Percentiles rank a stretch among this genome's conserved stretches.
phyloP scores from a whole-genome alignment of 345 rosid genomes.

The Melaleuca alternifolia region DNA sequence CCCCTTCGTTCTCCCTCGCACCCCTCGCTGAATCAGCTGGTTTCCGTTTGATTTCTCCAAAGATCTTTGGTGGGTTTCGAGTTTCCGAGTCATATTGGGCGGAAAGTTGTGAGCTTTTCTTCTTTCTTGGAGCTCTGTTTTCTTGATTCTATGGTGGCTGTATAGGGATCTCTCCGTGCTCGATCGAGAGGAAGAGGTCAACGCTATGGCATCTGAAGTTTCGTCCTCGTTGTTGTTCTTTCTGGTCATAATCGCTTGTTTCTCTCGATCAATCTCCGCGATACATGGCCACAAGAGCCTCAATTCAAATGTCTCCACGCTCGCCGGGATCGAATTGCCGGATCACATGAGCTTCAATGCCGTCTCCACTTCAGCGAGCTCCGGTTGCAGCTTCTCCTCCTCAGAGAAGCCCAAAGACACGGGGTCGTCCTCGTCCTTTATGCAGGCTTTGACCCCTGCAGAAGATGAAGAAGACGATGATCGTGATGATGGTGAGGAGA shows the following conservation, averaged over 20 bases:
- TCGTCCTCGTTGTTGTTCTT: slow-evolving; percentile 20
- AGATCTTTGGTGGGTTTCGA: neutral
- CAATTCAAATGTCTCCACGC: slow-evolving; percentile 30
- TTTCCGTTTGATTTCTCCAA: neutral
- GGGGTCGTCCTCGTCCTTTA: neutral
- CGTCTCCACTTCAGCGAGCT: slow-evolving; percentile 48
- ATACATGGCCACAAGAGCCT: slow-evolving; percentile 15
- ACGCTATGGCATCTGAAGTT: slow-evolving; percentile 41
- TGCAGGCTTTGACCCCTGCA: neutral
- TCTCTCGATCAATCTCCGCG: slow-evolving; percentile 22
- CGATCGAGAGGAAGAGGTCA: slow-evolving; percentile 3
- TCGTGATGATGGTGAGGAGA: neutral
- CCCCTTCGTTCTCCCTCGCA: neutral
- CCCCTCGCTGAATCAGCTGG: neutral
- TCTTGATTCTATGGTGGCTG: neutral
- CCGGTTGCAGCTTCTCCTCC: slow-evolving; percentile 47
- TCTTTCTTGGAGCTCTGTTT: neutral
- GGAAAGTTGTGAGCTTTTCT: neutral
- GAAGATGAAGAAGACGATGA: slow-evolving; percentile 1
- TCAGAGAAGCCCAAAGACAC: slow-evolving; percentile 15
- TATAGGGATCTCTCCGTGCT: neutral
- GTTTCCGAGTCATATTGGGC: neutral
- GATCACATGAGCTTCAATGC: slow-evolving; percentile 61
- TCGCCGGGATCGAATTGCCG: slow-evolving; percentile 56
- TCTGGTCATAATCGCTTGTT: slow-evolving; percentile 14